These are phyloP conservation scores for Paraphoma sp. DNA, from an alignment of 2,329 filamentous ascomycete genomes.

Conservation along the genomic window DNA sequence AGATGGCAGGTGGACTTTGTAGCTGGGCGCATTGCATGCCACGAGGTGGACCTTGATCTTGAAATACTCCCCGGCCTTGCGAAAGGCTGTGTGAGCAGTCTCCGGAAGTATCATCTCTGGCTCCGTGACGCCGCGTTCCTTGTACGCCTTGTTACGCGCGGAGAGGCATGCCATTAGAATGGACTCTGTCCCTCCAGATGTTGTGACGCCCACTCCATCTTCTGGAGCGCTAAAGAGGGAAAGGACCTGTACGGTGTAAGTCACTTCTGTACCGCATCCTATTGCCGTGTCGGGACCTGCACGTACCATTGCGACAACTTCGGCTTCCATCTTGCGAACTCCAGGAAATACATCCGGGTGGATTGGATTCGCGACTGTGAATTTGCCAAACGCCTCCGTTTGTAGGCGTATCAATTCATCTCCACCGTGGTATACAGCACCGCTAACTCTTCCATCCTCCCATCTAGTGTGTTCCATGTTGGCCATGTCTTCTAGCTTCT, in stretches of 20 bases:
- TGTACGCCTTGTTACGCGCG: conserved; percentile 86
- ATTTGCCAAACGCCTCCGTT: conserved; percentile 90
- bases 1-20: conserved; percentile 81
- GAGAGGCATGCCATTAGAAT: conserved; percentile 95
- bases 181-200: conserved; percentile 92
- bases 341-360: conserved; percentile 98
- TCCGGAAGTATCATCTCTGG: conserved; percentile 98
- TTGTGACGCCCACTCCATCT: conserved; percentile 86
- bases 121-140: conserved; percentile 85
- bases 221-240: conserved; percentile 87
- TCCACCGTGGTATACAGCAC: conserved; percentile 95
- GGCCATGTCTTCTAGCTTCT: conserved; percentile 79
- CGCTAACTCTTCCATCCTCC: conserved; percentile 95
- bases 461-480: conserved; percentile 93
- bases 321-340: conserved; percentile 98
- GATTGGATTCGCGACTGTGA: conserved; percentile 94
- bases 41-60: conserved; percentile 94
- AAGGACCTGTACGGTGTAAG: conserved; percentile 57
- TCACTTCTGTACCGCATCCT: background rate
- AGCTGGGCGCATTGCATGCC: conserved; percentile 80
- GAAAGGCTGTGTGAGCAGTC: conserved; percentile 95
- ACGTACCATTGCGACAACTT: conserved; percentile 90
- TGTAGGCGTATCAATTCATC: conserved; percentile 82
- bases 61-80: conserved; percentile 94
- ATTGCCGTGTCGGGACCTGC: background rate